These are phyloP conservation scores for Holtermanniella nyarrowii DNA, from an alignment of 768 basidiomycete genomes.

Conservation along the genomic window DNA sequence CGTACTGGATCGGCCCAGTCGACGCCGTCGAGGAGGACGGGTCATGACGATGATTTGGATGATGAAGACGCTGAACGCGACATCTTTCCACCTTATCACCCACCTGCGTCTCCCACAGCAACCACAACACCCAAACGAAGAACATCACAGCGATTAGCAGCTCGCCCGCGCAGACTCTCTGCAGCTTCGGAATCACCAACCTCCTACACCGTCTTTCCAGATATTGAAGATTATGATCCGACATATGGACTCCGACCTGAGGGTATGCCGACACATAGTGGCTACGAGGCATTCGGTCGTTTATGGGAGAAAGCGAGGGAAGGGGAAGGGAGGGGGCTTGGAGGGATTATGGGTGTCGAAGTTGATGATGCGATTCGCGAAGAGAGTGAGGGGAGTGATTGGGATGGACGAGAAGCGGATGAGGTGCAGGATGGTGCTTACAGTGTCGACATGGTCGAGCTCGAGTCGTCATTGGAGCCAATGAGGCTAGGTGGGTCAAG, in stretches of 20 bases:
- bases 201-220: slow-evolving; percentile 47
- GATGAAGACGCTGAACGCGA: slow-evolving; percentile 24
- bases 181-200: slow-evolving; percentile 35
- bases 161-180: slow-evolving; percentile 14
- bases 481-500: slow-evolving; percentile 1
- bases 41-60: slow-evolving; percentile 12
- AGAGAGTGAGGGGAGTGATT: slow-evolving; percentile 10
- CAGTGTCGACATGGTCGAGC: slow-evolving; percentile 33
- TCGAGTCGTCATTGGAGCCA: slow-evolving; percentile 19
- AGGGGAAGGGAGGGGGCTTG: slow-evolving; percentile 37
- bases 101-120: slow-evolving; percentile 5
- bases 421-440: slow-evolving; percentile 12
- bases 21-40: background rate
- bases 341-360: slow-evolving; percentile 41
- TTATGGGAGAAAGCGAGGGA: slow-evolving; percentile 47
- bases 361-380: slow-evolving; percentile 42
- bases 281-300: slow-evolving; percentile 66
- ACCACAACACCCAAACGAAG: slow-evolving; percentile 19
- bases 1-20: slow-evolving; percentile 3
- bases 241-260: slow-evolving; percentile 93
- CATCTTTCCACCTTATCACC: slow-evolving; percentile 34
- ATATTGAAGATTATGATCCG: slow-evolving; percentile 83
- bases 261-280: slow-evolving; percentile 71
- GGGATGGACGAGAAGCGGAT: slow-evolving; percentile 13
- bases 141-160: slow-evolving; percentile 8